phyloP scores from a whole-genome alignment of 371 early-diverging fungal species.

The Mortierella sp. region DNA sequence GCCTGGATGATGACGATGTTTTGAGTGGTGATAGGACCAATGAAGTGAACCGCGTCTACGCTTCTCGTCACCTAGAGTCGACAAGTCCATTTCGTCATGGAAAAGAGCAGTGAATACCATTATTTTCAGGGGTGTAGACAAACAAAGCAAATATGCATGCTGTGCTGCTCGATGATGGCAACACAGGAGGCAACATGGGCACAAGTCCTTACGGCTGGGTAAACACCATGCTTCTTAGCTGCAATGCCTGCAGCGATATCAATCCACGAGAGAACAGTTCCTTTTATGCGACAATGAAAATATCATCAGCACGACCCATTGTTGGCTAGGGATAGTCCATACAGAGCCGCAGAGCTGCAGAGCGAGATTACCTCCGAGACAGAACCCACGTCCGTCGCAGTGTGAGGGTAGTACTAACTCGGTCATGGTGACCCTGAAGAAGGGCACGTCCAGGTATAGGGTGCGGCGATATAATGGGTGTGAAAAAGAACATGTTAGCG shows the following conservation, averaged over 20 bases:
- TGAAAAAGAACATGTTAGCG: too few relatives aligned
- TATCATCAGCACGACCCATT: too few relatives aligned
- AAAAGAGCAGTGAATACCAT: too few relatives aligned
- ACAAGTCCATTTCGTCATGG: too few relatives aligned
- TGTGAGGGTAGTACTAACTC: slow-evolving; percentile 42
- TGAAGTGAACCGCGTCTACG: slow-evolving; percentile 75
- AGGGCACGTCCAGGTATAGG: background rate
- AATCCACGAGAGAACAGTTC: slow-evolving; percentile 72
- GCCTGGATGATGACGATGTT: slow-evolving; percentile 77
- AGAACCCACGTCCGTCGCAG: slow-evolving; percentile 47
- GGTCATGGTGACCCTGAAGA: slow-evolving; percentile 51
- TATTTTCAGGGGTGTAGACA: background rate
- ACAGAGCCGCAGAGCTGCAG: background rate
- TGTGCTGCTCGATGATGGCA: background rate
- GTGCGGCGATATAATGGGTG: too few relatives aligned
- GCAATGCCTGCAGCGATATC: slow-evolving; percentile 80
- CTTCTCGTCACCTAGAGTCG: slow-evolving; percentile 66
- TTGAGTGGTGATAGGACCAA: slow-evolving; percentile 73
- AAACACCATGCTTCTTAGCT: slow-evolving; percentile 71
- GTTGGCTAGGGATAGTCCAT: too few relatives aligned
- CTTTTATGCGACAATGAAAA: slow-evolving; percentile 3
- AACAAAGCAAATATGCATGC: background rate
- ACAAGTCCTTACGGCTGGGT: slow-evolving; percentile 52
- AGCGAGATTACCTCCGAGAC: slow-evolving; percentile 38
- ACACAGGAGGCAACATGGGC: too few relatives aligned